Evolutionary conservation across 176 grass and related monocot species (phyloP), one percentile per base, ranked within the genome.

Genomic region (Phragmites australis): DNA sequence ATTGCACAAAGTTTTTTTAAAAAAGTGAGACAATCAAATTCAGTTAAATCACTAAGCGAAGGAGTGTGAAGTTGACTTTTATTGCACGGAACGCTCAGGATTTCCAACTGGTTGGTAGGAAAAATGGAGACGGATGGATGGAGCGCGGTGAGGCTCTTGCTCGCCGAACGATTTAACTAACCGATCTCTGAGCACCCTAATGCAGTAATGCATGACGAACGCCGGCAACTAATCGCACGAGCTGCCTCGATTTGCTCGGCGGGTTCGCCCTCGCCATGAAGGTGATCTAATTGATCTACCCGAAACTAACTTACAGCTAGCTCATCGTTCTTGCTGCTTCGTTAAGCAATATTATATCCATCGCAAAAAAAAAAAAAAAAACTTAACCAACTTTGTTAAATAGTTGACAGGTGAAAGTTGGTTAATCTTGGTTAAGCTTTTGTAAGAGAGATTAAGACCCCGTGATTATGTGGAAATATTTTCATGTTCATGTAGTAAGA

Each of bases 271-370:
- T n/a, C 31, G 45, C 64, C 60, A 74, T 45, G 68, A 80, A 22
- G 84, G 66, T 86, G 84, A 86, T 75, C 84, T 67, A 75, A 67
- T 66, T 55, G 32, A 79, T 55, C 75, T 79, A 79, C 68, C 76
- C n/a, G 21, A 74, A 70, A 60, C 63, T 50, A 77, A 78, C 65
- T 52, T 43, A 5, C n/a, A 82, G 56, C 80, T 64, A 55, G 48
- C 15, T 55, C 30, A 8, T 9, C 32, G 77, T 42, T 52, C 61
- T 66, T 51, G 30, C 60, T 52, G 31, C 45, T 65, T 52, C 32
- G 48, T 79, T 52, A 54, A 17, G 32, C 21, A 11, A 17, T 54
- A 29, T 27, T 54, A 11, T 54, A 54, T 67, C 31, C 21, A 37
- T 51, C 21, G 2, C n/a, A n/a, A n/a, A n/a, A n/a, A n/a, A n/a